Conservation (phyloP, 2,329 filamentous ascomycete genomes). For the Fusarium compactum region DNA sequence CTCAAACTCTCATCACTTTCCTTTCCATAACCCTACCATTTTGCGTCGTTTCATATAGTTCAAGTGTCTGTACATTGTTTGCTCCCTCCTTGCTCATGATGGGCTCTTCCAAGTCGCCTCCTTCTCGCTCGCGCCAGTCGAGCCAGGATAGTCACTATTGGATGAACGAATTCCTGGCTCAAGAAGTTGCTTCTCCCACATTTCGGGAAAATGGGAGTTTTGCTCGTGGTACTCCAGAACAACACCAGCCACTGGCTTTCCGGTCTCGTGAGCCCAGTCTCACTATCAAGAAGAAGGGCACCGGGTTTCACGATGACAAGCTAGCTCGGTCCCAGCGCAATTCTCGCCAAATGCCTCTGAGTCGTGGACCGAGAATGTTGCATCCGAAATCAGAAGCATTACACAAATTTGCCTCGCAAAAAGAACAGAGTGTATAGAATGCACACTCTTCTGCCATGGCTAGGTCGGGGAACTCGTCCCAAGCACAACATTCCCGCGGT, state of each 20-base stretch:
- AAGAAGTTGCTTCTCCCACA: neutral
- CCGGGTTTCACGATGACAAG: conserved; percentile 18
- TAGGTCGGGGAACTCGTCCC: too few relatives aligned
- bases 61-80: too few relatives aligned
- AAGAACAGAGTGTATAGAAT: neutral
- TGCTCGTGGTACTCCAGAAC: neutral
- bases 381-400: conserved; percentile 14
- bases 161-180: neutral
- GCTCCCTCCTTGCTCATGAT: neutral
- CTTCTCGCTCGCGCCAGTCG: fast-evolving
- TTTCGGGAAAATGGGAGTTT: neutral
- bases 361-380: conserved; percentile 11
- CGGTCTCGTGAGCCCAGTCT: neutral
- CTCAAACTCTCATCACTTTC: fast-evolving
- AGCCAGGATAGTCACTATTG: neutral
- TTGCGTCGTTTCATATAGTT: neutral
- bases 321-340: neutral
- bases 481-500: neutral
- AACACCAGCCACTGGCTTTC: neutral
- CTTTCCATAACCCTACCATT: fast-evolving
- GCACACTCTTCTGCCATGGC: neutral
- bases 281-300: neutral
- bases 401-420: neutral
- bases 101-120: neutral
- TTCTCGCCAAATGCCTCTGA: conserved; percentile 17